These are phyloP conservation scores for Tolypocladium pustulatum DNA, from an alignment of 2,329 filamentous ascomycete species.

Conservation along the genomic window DNA sequence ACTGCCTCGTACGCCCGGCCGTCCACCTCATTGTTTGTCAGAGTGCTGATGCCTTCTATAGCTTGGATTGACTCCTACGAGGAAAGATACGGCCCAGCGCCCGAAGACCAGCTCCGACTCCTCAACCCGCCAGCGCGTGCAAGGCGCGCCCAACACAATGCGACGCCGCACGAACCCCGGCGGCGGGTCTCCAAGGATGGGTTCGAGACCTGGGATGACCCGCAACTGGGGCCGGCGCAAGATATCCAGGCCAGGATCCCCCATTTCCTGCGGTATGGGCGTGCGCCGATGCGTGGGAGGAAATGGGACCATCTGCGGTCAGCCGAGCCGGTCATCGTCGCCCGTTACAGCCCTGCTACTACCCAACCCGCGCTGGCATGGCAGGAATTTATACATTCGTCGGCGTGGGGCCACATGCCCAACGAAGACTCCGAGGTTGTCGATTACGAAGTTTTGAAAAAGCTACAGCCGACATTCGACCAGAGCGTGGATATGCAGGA, in stretches of 20 bases:
- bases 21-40: neutral
- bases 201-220: slow-evolving; percentile 31
- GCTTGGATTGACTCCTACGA: slow-evolving; percentile 42
- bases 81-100: slow-evolving; percentile 24
- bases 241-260: slow-evolving; percentile 28
- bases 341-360: slow-evolving; percentile 31
- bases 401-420: slow-evolving; percentile 35
- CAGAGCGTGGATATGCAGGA: slow-evolving; percentile 21
- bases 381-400: slow-evolving; percentile 43
- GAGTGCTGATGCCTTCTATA: slow-evolving; percentile 15
- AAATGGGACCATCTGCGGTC: slow-evolving; percentile 52
- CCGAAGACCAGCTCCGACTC: slow-evolving; percentile 27
- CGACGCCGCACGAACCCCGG: slow-evolving; percentile 24
- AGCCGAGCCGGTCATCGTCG: slow-evolving; percentile 48
- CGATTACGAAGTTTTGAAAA: slow-evolving; percentile 31
- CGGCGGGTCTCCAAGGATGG: slow-evolving; percentile 38
- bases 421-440: slow-evolving; percentile 39
- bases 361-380: slow-evolving; percentile 34
- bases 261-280: slow-evolving; percentile 35
- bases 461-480: slow-evolving; percentile 38
- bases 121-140: slow-evolving; percentile 28
- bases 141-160: slow-evolving; percentile 30
- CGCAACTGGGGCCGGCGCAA: slow-evolving; percentile 21
- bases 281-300: slow-evolving; percentile 33
- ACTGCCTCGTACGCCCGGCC: slow-evolving; percentile 15